Conservation (phyloP, 805 yeast genomes). For the Hanseniaspora singularis region DNA sequence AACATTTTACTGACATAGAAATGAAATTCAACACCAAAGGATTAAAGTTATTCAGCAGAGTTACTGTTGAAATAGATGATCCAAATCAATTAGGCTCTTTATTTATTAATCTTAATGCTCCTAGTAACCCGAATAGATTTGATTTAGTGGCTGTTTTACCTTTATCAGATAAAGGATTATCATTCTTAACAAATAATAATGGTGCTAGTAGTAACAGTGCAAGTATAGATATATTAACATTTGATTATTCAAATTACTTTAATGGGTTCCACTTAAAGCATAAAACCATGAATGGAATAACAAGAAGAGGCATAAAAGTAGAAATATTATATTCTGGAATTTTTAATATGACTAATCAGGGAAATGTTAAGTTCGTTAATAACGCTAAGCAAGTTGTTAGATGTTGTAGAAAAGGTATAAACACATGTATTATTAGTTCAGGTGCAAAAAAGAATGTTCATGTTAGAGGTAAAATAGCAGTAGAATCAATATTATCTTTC, state of each 20-base stretch:
- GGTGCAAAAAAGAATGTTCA: slow-evolving; percentile 53
- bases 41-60: slow-evolving; percentile 49
- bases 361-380: slow-evolving; percentile 52
- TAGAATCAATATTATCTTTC: slow-evolving; percentile 49
- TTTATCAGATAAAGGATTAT: slow-evolving; percentile 61
- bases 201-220: slow-evolving; percentile 31
- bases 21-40: slow-evolving; percentile 30
- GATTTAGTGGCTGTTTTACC: slow-evolving; percentile 82
- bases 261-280: slow-evolving; percentile 49
- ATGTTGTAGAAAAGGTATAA: slow-evolving; percentile 45
- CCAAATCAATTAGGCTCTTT: slow-evolving; percentile 44
- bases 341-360: slow-evolving; percentile 32
- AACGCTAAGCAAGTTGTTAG: slow-evolving; percentile 66
- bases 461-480: slow-evolving; percentile 57
- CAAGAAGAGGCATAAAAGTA: slow-evolving; percentile 68
- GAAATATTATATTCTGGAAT: slow-evolving; percentile 62
- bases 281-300: slow-evolving; percentile 71
- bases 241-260: slow-evolving; percentile 40
- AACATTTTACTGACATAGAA: slow-evolving; percentile 20
- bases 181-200: slow-evolving; percentile 57
- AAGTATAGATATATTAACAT: slow-evolving; percentile 59
- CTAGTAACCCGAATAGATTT: slow-evolving; percentile 32
- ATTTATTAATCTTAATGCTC: slow-evolving; percentile 9
- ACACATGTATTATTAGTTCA: slow-evolving; percentile 68
- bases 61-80: slow-evolving; percentile 67